Evolutionary conservation across 805 yeast genomes (phyloP).

Genomic region (Blastobotrys peoriensis): DNA sequence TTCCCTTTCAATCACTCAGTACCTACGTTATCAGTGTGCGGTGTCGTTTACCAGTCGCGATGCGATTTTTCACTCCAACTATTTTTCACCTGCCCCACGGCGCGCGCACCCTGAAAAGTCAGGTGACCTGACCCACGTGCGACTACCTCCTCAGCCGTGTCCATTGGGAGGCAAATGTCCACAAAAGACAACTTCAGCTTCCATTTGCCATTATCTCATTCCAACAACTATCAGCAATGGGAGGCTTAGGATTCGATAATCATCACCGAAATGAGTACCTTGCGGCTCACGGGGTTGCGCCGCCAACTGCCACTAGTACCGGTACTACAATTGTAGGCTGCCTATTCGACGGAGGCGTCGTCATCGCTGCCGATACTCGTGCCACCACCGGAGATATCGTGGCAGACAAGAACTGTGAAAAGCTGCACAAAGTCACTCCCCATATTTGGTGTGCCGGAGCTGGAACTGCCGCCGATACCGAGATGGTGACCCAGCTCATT

Average conservation of each 20-base stretch:
- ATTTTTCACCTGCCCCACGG: too few relatives aligned
- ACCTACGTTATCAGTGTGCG: too few relatives aligned
- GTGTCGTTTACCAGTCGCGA: too few relatives aligned
- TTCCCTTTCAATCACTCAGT: too few relatives aligned
- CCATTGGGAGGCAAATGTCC: neutral
- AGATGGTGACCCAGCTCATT: constrained; percentile 92
- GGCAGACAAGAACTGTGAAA: constrained; percentile 97
- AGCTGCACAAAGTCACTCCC: constrained; percentile 84
- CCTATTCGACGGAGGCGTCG: constrained; percentile 87
- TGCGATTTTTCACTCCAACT: too few relatives aligned
- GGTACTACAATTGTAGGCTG: constrained; percentile 99
- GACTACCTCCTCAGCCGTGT: too few relatives aligned
- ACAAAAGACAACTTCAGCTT: too few relatives aligned
- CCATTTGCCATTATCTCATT: too few relatives aligned
- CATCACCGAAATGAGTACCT: constrained; percentile 81
- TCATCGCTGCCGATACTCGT: constrained; percentile 97
- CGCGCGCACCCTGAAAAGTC: too few relatives aligned
- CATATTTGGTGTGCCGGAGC: constrained; percentile 99
- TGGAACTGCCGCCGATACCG: constrained; percentile 99
- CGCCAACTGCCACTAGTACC: constrained; percentile 90
- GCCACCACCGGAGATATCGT: constrained; percentile 96
- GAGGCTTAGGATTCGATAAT: constrained; percentile 90
- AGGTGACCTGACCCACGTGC: too few relatives aligned
- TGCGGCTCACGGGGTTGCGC: constrained; percentile 62
- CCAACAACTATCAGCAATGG: constrained; percentile 41